Evolutionary conservation across 208 protist species (phyloP), one percentile per base, ranked within the genome.

Genomic region (Wallacemonas collosoma): DNA sequence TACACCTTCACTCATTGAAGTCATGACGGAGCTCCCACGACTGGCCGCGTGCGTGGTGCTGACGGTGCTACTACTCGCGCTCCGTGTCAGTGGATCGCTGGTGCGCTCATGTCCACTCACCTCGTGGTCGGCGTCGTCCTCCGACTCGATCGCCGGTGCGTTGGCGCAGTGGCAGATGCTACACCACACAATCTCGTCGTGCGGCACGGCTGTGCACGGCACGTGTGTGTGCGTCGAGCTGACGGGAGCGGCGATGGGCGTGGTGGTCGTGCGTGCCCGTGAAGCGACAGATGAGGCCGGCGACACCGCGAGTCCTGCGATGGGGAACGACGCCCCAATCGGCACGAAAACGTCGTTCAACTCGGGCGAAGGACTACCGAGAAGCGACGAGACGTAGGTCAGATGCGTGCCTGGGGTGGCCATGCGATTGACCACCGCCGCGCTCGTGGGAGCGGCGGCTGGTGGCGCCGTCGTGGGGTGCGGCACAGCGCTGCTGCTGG

Each of bases 1-100:
- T 41, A 87, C 82, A 7, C 68, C 65, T 36, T 57, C 65, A 36
- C 40, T 54, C 9, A 35, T 17, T 15, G 26, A 26, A 26, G 15
- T n/a, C 60, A 38, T 47, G 14, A n/a, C 50, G 17, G 51, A 56
- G 51, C 51, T 56, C 51, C 4, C 51, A 5, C n/a, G 14, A 56
- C 51, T 12, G 14, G 26, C 15, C 51, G 51, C 26, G 51, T 5
- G 14, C 14, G 51, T 6, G 51, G 14, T 26, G 51, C 8, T 56
- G 14, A n/a, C 51, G n/a, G 14, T 56, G 14, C n/a, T 56, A 12
- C 45, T 50, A 6, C 8, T 50, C 8, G 8, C 12, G 45, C 45
- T 6, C 6, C 45, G 45, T 12, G 12, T 6, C 6, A 50, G 45
- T 50, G 45, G 8, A 50, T 50, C 45, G 12, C 45, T 12, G 0